A percentile compares a stretch with the other conserved stretches of the same genome.
phyloP scores from a whole-genome alignment of 2,329 filamentous ascomycete species.

The Diaporthe vaccinii region DNA sequence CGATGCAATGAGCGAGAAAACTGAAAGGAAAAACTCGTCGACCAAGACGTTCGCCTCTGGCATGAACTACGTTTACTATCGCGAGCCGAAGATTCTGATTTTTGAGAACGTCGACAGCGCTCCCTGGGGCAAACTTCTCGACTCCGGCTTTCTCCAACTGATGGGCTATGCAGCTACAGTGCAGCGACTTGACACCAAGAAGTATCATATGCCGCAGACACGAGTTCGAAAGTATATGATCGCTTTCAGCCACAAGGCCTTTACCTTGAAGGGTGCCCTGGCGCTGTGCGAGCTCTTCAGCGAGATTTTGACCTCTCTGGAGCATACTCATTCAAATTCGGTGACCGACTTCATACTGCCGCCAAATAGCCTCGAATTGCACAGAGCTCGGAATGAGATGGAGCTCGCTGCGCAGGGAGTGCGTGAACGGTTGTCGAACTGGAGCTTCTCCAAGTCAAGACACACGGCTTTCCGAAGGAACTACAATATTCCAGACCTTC shows the following conservation, averaged over 20 bases:
- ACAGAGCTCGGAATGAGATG: conserved; percentile 63
- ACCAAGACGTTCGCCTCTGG: conserved; percentile 46
- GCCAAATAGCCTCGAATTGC: conserved; percentile 66
- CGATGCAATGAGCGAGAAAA: conserved; percentile 18
- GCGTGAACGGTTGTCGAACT: conserved; percentile 56
- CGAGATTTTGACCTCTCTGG: conserved; percentile 61
- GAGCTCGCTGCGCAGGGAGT: conserved; percentile 51
- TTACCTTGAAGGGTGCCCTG: conserved; percentile 45
- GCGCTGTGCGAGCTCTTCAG: conserved; percentile 55
- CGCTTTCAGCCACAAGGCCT: conserved; percentile 60
- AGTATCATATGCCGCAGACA: conserved; percentile 82
- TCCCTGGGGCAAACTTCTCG: conserved; percentile 69
- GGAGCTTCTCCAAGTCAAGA: conserved; percentile 69
- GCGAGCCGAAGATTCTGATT: conserved; percentile 72
- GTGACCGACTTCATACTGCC: conserved; percentile 72
- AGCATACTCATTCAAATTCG: conserved; percentile 71
- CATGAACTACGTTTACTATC: conserved; percentile 51
- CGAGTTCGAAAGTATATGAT: conserved; percentile 72
- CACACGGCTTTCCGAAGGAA: conserved; percentile 63
- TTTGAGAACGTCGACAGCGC: conserved; percentile 78
- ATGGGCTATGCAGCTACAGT: conserved; percentile 68
- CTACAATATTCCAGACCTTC: conserved; percentile 63
- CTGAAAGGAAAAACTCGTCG: conserved; percentile 38
- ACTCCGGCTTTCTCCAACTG: conserved; percentile 53
- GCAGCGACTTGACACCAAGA: conserved; percentile 73